Base-by-base conservation (phyloP, 176 grass and related monocot species). In the Canna indica region DNA sequence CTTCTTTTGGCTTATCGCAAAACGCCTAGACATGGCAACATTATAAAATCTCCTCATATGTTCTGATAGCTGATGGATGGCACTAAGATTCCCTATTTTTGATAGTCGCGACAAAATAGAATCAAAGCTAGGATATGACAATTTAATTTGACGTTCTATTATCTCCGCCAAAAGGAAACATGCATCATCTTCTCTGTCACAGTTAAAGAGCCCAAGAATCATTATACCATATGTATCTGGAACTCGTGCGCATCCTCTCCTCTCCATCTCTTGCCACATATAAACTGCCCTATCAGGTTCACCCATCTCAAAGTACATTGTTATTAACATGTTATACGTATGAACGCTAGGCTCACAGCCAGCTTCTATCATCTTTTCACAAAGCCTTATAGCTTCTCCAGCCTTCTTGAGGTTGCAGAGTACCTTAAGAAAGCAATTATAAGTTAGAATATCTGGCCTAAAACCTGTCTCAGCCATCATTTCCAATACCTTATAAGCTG, bases 41-140 rank as follows among this genome's bases (percentile, higher is more conserved):
- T 93, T 97, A 72, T 97, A 93, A 71, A 97, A 97, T 72, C 36
- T 89, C 66, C 86, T 87, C 89, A 97, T 97, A 76, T 97, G 89
- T 45, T 90, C 86, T 0, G 94, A 97, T 42, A 97, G 61, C 70
- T 69, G 76, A 81, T 97, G 84, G 77, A 97, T 97, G 0, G 72
- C 79, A 2, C 53, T 79, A 25, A 97, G 85, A 75, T 93, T 77
- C 25, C 94, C 94, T 32, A 82, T 75, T 69, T 72, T 75, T 66
- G 94, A 97, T 72, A 92, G 46, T 24, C 57, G 80, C 81, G 77
- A 48, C 65, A 93, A 86, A 79, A 90, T 90, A 63, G 73, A 80
- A 79, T 97, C 94, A 32, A 93, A 92, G 36, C 87, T 81, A 68
- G 68, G 76, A 74, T 93, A 97, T 0, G 89, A 80, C 50, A 93